These are phyloP conservation scores for Pichia gijzeniarum DNA, from an alignment of 805 yeast genomes.

Conservation along the genomic window DNA sequence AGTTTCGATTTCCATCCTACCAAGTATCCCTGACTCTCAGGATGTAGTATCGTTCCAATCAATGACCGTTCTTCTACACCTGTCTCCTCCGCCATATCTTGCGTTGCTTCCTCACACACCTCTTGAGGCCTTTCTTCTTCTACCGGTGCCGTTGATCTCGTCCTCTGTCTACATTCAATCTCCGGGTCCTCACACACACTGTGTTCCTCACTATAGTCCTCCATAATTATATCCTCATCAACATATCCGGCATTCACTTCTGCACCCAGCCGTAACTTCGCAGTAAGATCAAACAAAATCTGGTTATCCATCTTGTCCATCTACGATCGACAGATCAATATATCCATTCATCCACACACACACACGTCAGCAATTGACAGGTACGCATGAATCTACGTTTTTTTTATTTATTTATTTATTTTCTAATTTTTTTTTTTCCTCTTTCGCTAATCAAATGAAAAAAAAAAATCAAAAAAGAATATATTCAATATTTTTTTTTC, in stretches of 20 bases:
- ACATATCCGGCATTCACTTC: background rate
- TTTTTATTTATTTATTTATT: background rate
- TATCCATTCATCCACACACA: background rate
- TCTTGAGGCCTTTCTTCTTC: background rate
- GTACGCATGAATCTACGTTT: background rate
- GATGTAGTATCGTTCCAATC: constrained; percentile 8
- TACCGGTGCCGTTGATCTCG: background rate
- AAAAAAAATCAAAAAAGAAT: background rate
- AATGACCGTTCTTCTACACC: background rate
- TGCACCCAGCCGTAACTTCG: background rate
- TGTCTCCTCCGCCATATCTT: background rate
- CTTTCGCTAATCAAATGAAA: no score
- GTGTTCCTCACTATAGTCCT: constrained; percentile 6
- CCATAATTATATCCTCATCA: constrained; percentile 17
- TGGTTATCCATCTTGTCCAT: constrained; percentile 4
- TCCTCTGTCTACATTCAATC: no score
- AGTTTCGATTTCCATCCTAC: background rate
- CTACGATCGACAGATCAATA: background rate
- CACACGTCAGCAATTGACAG: no score
- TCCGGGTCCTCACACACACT: no score
- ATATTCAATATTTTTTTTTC: no score
- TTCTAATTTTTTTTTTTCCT: background rate
- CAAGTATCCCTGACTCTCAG: constrained; percentile 14
- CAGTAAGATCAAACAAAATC: background rate
- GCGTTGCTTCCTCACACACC: background rate